A percentile compares a stretch with the other conserved stretches of the same genome.
Evolutionary conservation across 176 grass and related monocot species (phyloP).

Genomic region (Carex kokanica): DNA sequence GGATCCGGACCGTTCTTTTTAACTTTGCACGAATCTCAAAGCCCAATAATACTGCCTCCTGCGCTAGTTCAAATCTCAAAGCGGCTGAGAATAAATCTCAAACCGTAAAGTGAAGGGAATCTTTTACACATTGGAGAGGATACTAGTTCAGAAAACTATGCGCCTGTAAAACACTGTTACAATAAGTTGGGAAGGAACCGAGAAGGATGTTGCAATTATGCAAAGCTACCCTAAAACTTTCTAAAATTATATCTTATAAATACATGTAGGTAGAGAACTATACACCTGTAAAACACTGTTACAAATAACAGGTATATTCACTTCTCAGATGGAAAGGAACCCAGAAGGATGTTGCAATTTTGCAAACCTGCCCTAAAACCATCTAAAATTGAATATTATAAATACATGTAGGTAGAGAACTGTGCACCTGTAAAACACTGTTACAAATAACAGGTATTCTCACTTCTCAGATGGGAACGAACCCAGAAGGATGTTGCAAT

Average conservation of each 20-base stretch:
- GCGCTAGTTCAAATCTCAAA: too few relatives aligned
- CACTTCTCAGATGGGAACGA: too few relatives aligned
- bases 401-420: neutral
- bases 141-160: neutral
- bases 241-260: neutral
- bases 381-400: neutral
- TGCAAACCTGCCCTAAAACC: neutral
- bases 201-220: neutral
- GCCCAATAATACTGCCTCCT: too few relatives aligned
- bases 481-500: too few relatives aligned
- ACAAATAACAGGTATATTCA: conserved; percentile 83
- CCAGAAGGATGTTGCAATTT: too few relatives aligned
- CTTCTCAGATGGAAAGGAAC: too few relatives aligned
- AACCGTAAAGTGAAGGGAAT: too few relatives aligned
- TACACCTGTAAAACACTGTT: conserved; percentile 95
- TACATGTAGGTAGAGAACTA: neutral
- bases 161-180: conserved; percentile 97
- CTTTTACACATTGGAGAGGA: too few relatives aligned
- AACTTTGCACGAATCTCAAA: too few relatives aligned
- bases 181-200: conserved; percentile 28
- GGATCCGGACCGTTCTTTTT: too few relatives aligned
- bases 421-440: conserved; percentile 77
- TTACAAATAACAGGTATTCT: conserved; percentile 94
- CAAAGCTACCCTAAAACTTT: neutral
- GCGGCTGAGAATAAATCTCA: too few relatives aligned